Evolutionary conservation across 805 yeast species (phyloP).

Genomic region (Starmerella stigmatis): DNA sequence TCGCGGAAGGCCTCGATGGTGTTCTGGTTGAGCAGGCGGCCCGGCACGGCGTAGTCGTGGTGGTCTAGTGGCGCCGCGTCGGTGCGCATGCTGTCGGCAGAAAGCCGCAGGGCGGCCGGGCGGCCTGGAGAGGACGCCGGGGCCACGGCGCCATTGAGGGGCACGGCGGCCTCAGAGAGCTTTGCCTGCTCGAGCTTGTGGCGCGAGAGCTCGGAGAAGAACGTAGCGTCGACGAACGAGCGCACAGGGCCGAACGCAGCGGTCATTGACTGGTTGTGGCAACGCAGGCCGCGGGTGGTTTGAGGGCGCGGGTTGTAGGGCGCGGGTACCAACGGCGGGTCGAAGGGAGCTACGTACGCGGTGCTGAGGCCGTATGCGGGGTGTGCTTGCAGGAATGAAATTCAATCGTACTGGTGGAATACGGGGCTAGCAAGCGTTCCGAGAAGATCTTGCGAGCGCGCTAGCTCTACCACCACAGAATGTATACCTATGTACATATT

Average conservation of each 20-base stretch:
- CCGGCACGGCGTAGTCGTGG: slow-evolving; percentile 28
- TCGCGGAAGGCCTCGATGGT: slow-evolving; percentile 76
- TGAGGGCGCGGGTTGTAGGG: slow-evolving; percentile 1
- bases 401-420: no score
- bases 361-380: no score
- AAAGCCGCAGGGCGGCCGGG: slow-evolving; percentile 30
- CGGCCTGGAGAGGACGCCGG: slow-evolving; percentile 28
- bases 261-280: not conserved
- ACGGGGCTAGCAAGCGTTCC: no score
- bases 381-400: no score
- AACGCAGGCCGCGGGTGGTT: not conserved
- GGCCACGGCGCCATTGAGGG: slow-evolving; percentile 34
- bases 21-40: slow-evolving; percentile 52
- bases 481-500: no score
- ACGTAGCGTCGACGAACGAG: slow-evolving; percentile 77
- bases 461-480: no score
- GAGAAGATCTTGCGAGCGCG: no score
- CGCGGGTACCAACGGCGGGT: no score
- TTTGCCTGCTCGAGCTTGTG: slow-evolving; percentile 64
- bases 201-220: slow-evolving; percentile 65
- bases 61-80: no score
- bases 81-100: slow-evolving; percentile 24
- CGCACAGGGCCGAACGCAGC: slow-evolving; percentile 40
- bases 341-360: no score
- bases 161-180: slow-evolving; percentile 42